Base-by-base conservation (phyloP, 805 yeast genomes). In the Candida lessepsii region DNA sequence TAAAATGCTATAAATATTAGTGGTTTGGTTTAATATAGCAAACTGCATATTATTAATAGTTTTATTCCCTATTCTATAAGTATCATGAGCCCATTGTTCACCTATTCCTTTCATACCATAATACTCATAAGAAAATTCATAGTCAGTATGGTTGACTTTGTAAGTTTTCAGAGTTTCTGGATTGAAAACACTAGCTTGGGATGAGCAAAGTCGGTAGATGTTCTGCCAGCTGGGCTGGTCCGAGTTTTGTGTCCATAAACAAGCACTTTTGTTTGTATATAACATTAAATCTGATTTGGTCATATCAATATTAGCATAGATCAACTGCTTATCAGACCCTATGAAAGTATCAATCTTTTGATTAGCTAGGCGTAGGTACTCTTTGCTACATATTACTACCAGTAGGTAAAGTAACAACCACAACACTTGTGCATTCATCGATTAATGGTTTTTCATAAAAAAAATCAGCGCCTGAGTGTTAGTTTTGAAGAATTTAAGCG, bases 1-100 rank as follows among this genome's bases (percentile, higher is more conserved):
- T 30, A 86, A 60, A 16, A 86, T 90, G 40, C 95, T 91, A 44
- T 73, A 63, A 6, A 78, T 58, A 3, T 89, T 78, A 45, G 79
- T 77, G 2, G 87, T 76, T 29, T 61, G 59, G 53, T 78, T 78
- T 2, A 86, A 93, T 17, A 88, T 78, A 1, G 95, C 96, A 58
- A 89, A 74, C 3, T 86, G 77, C 27, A 84, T 63, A 41, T 69
- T 63, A 1, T 65, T 45, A 9, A 86, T 64, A 2, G 68, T 59
- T 9, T 71, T 58, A 36, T 69, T 76, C 30, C 80, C 78, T 38
- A 86, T 51, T 2, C 51, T 43, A 3, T 89, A 69, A 26, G 66
- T 63, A 53, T 89, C 96, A 31, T 68, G 60, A n/a, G 86, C 95
- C 80, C 80, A 77, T 25, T 53, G 41, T 24, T 78, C 78, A 3